These are phyloP conservation scores for Rhizopogon sp. DNA, from an alignment of 768 basidiomycete genomes.

Conservation along the genomic window DNA sequence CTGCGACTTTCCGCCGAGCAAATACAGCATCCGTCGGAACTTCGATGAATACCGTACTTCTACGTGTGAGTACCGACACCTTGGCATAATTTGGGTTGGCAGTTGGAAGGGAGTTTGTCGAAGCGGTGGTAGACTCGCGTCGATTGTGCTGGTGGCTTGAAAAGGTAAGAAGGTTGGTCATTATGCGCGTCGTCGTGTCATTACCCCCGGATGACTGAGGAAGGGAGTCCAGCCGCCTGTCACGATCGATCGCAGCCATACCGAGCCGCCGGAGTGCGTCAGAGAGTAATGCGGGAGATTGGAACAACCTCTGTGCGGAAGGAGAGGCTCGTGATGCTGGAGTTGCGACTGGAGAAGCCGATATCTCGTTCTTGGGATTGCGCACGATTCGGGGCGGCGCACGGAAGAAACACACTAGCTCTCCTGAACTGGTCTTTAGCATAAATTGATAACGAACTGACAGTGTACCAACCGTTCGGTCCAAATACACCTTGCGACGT, in stretches of 20 bases:
- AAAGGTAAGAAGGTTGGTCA: constrained; percentile 70
- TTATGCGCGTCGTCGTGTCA: constrained; percentile 62
- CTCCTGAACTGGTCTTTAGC: constrained; percentile 45
- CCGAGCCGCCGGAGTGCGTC: constrained; percentile 68
- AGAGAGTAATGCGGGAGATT: constrained; percentile 64
- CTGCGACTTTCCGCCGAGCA: constrained; percentile 51
- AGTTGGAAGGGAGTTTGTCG: constrained; percentile 7
- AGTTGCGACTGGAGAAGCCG: constrained; percentile 37
- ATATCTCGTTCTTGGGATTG: constrained; percentile 45
- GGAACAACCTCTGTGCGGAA: constrained; percentile 33
- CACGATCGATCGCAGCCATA: constrained; percentile 53
- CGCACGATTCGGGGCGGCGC: constrained; percentile 68
- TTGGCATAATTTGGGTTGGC: constrained; percentile 33
- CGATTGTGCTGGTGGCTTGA: constrained; percentile 35
- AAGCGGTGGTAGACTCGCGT: constrained; percentile 6
- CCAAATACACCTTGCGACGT: constrained; percentile 89
- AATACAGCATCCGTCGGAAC: constrained; percentile 43
- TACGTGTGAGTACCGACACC: constrained; percentile 30
- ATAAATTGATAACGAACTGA: not conserved
- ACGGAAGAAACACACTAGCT: constrained; percentile 83
- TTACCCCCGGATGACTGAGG: constrained; percentile 42
- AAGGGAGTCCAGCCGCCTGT: constrained; percentile 29
- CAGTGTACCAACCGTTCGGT: constrained; percentile 60
- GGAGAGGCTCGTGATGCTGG: constrained; percentile 19
- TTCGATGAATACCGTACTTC: constrained; percentile 58